Conservation (phyloP, 371 early-diverging fungal genomes). For the Funneliformis caledonium region DNA sequence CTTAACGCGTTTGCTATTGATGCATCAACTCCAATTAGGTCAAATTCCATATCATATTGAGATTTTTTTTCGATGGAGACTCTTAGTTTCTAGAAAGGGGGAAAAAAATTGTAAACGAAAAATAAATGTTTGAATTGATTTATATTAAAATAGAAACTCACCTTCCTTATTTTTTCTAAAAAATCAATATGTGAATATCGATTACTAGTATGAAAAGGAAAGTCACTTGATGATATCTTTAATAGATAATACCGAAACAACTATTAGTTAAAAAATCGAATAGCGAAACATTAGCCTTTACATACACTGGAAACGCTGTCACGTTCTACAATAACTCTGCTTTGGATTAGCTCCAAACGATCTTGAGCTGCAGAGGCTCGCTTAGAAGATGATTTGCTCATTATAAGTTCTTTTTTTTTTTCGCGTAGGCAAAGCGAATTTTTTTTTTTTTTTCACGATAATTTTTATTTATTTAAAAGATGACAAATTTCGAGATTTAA, state of each 20-base stretch:
- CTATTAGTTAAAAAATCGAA: not conserved
- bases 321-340: constrained; percentile 7
- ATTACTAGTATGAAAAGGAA: constrained; percentile 9
- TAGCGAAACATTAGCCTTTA: not conserved
- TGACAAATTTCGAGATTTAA: too few species aligned
- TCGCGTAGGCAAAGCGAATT: not conserved
- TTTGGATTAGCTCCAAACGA: constrained; percentile 1
- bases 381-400: not conserved
- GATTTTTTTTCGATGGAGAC: constrained; percentile 72
- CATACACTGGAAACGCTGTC: constrained; percentile 12
- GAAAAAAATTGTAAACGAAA: not conserved
- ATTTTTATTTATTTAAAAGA: too few species aligned
- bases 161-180: not conserved
- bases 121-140: not conserved
- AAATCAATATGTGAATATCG: not conserved
- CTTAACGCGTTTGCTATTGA: constrained; percentile 97
- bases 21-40: constrained; percentile 92
- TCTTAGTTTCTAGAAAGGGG: constrained; percentile 58
- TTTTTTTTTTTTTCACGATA: too few species aligned
- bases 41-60: constrained; percentile 88
- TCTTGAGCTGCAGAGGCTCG: not conserved
- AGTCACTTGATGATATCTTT: constrained; percentile 25
- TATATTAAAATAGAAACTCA: not conserved
- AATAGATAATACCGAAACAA: not conserved
- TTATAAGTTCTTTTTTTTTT: not conserved